These are phyloP conservation scores for Phytopythium litorale DNA, from an alignment of 352 stramenopile genomes.

Conservation along the genomic window DNA sequence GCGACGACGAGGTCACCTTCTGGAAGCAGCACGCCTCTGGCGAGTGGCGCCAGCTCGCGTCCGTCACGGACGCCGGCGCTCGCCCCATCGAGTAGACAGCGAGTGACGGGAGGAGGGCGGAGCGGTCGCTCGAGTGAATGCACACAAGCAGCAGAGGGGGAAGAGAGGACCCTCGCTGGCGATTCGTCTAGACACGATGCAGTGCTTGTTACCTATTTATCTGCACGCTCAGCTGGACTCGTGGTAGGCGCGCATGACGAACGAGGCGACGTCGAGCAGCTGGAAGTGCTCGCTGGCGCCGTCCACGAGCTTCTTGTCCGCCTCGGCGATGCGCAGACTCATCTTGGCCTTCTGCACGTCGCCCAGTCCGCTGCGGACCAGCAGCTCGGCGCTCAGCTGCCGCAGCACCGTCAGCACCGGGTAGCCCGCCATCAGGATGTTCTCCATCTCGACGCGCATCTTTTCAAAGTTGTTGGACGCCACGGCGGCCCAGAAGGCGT, in stretches of 20 bases:
- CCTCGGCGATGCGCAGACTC: conserved; percentile 92
- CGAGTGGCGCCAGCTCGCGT: conserved; percentile 71
- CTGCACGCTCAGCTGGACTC: conserved; percentile 7
- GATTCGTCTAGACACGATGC: neutral
- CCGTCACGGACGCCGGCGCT: conserved; percentile 64
- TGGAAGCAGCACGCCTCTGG: conserved; percentile 70
- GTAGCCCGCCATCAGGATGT: conserved; percentile 92
- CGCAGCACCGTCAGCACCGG: conserved; percentile 90
- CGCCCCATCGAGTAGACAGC: conserved; percentile 23
- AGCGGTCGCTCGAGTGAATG: neutral
- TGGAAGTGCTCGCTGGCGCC: conserved; percentile 96
- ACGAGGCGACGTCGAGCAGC: conserved; percentile 92
- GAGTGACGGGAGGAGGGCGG: neutral
- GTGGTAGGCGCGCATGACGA: conserved; percentile 79
- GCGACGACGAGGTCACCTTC: conserved; percentile 74
- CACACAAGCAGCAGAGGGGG: neutral
- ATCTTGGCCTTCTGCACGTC: conserved; percentile 94
- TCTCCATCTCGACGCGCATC: conserved; percentile 90
- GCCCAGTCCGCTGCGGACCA: conserved; percentile 67
- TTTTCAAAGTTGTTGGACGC: conserved; percentile 82
- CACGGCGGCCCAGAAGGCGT: conserved; percentile 78
- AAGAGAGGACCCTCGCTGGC: neutral
- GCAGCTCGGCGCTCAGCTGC: conserved; percentile 82
- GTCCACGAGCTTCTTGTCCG: conserved; percentile 96
- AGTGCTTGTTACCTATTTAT: conserved; percentile 10